Percentiles rank a stretch among this genome's conserved stretches.
phyloP scores from a whole-genome alignment of 306 rosid genomes.

The Glycine tomentella region DNA sequence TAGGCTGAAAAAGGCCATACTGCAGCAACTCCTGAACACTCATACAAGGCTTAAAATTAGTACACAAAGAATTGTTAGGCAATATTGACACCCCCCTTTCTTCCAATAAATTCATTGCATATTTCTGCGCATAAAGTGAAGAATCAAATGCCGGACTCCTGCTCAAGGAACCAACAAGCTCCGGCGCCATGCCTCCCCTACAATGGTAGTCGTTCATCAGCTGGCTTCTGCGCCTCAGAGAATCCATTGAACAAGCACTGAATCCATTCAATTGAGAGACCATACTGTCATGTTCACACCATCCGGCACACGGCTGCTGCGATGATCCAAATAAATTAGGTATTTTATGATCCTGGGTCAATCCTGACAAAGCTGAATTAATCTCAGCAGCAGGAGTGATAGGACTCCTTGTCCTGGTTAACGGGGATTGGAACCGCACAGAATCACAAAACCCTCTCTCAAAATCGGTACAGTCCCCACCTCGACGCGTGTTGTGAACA shows the following conservation, averaged over 20 bases:
- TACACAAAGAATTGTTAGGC: constrained; percentile 32
- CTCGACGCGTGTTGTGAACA: constrained; percentile 15
- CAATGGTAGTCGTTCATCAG: constrained; percentile 37
- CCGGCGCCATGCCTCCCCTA: constrained; percentile 41
- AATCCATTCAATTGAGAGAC: constrained; percentile 47
- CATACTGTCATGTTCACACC: not conserved
- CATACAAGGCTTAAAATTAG: constrained; percentile 45
- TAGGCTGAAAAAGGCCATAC: constrained; percentile 32
- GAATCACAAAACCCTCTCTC: constrained; percentile 41
- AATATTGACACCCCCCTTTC: constrained; percentile 43
- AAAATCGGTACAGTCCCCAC: constrained; percentile 28
- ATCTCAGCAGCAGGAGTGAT: constrained; percentile 33
- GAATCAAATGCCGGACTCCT: constrained; percentile 48
- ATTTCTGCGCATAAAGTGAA: constrained; percentile 30
- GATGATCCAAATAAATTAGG: constrained; percentile 45
- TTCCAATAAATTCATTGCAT: constrained; percentile 45
- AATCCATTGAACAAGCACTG: constrained; percentile 43
- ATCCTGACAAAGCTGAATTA: constrained; percentile 44
- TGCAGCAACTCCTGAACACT: constrained; percentile 37
- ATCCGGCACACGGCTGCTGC: not conserved
- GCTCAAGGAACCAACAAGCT: constrained; percentile 41
- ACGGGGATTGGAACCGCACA: constrained; percentile 45
- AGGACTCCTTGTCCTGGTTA: constrained; percentile 18
- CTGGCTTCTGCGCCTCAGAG: constrained; percentile 44
- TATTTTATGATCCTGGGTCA: constrained; percentile 31